Evolutionary conservation across 2,329 filamentous ascomycete species (phyloP), one percentile per base, ranked within the genome.

Genomic region (Scolecobasidium constrictum): DNA sequence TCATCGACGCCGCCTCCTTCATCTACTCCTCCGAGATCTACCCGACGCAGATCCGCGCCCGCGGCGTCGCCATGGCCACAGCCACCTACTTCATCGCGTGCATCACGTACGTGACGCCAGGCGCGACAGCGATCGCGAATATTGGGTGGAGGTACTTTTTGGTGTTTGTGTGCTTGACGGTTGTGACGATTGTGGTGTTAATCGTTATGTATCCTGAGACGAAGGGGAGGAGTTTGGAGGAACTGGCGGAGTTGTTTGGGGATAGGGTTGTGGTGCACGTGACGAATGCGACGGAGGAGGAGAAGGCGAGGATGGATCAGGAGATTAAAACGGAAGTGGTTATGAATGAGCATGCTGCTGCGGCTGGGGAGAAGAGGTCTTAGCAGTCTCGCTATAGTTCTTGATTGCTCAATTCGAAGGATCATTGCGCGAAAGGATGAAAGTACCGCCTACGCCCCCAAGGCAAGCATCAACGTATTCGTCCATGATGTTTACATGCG

Each of bases 221-320:
- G 12, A 13, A 18, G 16, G 12, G 12, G 12, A 18, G 12, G 12
- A 13, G 12, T 36, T 36, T 36, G 34, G 34, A 36, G 34, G 34
- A 36, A 18, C 9, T 36, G 34, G 34, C 34, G 16, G 47, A 44
- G 42, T 18, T 47, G 42, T 47, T 47, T 48, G 49, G 51, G 6
- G 48, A 54, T 20, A 42, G 46, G 2, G 48, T 52, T 7, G 46
- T 50, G 20, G 51, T 55, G 40, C 52, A 52, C 44, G 36, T 53
- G 11, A 53, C 48, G 6, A 48, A 49, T 44, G 52, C 49, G 4
- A 52, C 47, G 2, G 49, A 55, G 9, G 40, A 52, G 36, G 37
- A 54, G 42, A 49, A 47, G 37, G 16, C 34, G 35, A 19, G 49
- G 37, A 46, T 49, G 46, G 51, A 53, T 44, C 35, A 23, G 39